Conservation (phyloP, 2,329 filamentous ascomycete genomes). For the Pestalotiopsis sp. region DNA sequence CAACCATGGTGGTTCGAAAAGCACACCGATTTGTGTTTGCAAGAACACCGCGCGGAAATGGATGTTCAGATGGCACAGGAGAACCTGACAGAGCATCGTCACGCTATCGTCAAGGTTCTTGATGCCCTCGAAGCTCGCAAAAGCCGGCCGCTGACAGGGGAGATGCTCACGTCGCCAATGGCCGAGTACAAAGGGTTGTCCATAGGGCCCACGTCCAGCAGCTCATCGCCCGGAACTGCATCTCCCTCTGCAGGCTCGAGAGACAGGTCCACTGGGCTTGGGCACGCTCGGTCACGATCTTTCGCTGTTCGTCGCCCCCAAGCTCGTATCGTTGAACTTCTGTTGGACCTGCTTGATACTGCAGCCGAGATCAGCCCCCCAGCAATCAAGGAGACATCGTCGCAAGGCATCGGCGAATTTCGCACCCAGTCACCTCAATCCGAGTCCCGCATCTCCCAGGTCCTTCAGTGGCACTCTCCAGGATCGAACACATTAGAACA, state of each 20-base stretch:
- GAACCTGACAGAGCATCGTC: slow-evolving; percentile 85
- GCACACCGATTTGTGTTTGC: slow-evolving; percentile 91
- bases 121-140: slow-evolving; percentile 84
- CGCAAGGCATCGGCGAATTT: slow-evolving; percentile 71
- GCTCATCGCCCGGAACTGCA: slow-evolving; percentile 70
- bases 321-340: slow-evolving; percentile 88
- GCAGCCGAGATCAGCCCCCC: slow-evolving; percentile 93
- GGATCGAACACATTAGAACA: slow-evolving; percentile 89
- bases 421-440: slow-evolving; percentile 95
- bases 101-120: slow-evolving; percentile 90
- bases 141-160: slow-evolving; percentile 61
- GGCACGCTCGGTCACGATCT: slow-evolving; percentile 79
- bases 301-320: slow-evolving; percentile 90
- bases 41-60: slow-evolving; percentile 96
- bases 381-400: slow-evolving; percentile 80
- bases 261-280: slow-evolving; percentile 72
- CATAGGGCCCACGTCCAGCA: slow-evolving; percentile 74
- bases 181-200: slow-evolving; percentile 86
- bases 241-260: slow-evolving; percentile 71
- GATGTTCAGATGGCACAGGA: slow-evolving; percentile 97
- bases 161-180: slow-evolving; percentile 51
- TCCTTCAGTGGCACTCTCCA: slow-evolving; percentile 94
- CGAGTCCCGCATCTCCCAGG: slow-evolving; percentile 90
- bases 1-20: slow-evolving; percentile 99
- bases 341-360: slow-evolving; percentile 94